Evolutionary conservation across 2,329 filamentous ascomycete species (phyloP).

Genomic region (Phialophora macrospora): DNA sequence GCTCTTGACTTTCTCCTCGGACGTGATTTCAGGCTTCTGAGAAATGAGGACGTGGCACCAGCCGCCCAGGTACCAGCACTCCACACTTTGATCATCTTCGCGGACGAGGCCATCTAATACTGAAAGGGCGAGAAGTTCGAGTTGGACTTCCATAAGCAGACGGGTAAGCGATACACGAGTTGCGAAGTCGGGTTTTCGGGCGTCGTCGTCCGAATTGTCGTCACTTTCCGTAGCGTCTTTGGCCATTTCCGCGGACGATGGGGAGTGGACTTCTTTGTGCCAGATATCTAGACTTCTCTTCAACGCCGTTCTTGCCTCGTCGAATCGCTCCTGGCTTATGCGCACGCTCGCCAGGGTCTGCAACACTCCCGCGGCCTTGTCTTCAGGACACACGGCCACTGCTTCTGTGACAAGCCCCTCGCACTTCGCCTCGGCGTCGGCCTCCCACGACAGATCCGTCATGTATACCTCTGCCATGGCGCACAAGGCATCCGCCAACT

Average conservation of each 20-base stretch:
- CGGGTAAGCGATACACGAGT: constrained; percentile 81
- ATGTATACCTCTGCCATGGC: constrained; percentile 97
- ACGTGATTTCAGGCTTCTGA: constrained; percentile 49
- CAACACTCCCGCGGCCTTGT: constrained; percentile 75
- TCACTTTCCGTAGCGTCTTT: not conserved
- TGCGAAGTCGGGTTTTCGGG: constrained; percentile 73
- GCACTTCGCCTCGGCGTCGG: constrained; percentile 85
- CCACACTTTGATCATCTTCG: constrained; percentile 92
- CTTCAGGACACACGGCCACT: constrained; percentile 76
- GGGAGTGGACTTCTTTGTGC: constrained; percentile 72
- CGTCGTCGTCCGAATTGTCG: not conserved
- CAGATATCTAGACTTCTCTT: constrained; percentile 79
- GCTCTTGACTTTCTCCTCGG: constrained; percentile 43
- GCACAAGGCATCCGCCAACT: constrained; percentile 89
- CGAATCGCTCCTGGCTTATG: constrained; percentile 79
- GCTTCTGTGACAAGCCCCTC: constrained; percentile 90
- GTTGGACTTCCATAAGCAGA: constrained; percentile 84
- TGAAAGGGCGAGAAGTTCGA: constrained; percentile 82
- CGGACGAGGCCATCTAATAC: constrained; percentile 81
- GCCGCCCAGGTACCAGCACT: constrained; percentile 95
- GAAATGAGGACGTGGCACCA: constrained; percentile 82
- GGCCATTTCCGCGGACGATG: constrained; percentile 65
- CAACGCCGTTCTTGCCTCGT: constrained; percentile 81
- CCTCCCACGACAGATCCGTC: constrained; percentile 92
- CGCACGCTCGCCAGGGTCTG: constrained; percentile 93